Evolutionary conservation across 257 asterid genomes (phyloP).

Genomic region (Penstemon newberryi): DNA sequence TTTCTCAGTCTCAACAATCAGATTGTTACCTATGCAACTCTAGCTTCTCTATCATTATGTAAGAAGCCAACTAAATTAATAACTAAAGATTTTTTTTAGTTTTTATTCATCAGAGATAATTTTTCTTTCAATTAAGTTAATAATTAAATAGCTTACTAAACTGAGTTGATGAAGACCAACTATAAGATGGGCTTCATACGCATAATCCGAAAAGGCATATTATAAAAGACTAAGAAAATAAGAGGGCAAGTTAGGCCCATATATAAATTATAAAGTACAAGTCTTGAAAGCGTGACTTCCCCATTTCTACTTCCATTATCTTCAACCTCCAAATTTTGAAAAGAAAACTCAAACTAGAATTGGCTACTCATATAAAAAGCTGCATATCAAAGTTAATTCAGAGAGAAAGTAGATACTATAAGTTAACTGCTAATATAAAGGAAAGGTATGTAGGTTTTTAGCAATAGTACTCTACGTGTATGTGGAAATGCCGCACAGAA

Average conservation of each 20-base stretch:
- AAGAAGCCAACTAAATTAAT: too few relatives aligned
- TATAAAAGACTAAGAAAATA: too few relatives aligned
- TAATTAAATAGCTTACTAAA: too few relatives aligned
- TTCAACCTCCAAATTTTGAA: conserved; percentile 6
- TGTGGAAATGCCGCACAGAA: conserved; percentile 30
- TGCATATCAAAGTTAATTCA: not conserved
- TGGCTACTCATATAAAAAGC: not conserved
- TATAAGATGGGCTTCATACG: too few relatives aligned
- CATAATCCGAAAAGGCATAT: too few relatives aligned
- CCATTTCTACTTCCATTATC: conserved; percentile 30
- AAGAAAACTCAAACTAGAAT: conserved; percentile 8
- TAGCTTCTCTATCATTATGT: too few relatives aligned
- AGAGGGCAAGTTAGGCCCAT: conserved; percentile 7
- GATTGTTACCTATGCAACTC: too few relatives aligned
- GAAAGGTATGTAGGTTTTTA: conserved; percentile 24
- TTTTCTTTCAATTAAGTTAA: too few relatives aligned
- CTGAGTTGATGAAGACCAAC: too few relatives aligned
- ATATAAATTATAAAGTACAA: conserved; percentile 1
- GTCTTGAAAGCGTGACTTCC: conserved; percentile 6
- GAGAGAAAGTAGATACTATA: not conserved
- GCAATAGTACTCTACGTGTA: conserved; percentile 7
- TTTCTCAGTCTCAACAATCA: too few relatives aligned
- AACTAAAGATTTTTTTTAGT: too few relatives aligned
- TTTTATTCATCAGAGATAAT: too few relatives aligned
- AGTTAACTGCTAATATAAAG: not conserved